Evolutionary conservation across 208 protist genomes (phyloP).

Genomic region (Trypanosoma congolense): DNA sequence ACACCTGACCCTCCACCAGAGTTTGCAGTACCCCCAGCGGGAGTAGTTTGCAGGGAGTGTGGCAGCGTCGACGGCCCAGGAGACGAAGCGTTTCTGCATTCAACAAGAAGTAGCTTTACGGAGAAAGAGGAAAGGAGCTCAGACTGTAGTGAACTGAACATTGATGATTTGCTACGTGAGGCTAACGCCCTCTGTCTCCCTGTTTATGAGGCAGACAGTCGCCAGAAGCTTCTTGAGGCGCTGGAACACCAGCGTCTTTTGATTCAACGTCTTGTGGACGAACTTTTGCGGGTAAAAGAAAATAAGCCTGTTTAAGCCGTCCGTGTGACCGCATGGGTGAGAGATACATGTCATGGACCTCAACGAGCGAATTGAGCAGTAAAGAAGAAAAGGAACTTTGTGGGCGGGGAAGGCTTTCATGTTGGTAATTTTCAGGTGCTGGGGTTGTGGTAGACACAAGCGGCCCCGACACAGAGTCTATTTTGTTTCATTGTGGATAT

Average conservation of each 20-base stretch:
- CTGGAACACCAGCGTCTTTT: slow-evolving; percentile 38
- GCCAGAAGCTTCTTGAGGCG: slow-evolving; percentile 23
- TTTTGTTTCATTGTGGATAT: no score
- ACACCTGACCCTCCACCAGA: background rate
- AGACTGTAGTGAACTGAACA: background rate
- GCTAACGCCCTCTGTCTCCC: slow-evolving; percentile 1
- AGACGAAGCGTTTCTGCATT: background rate
- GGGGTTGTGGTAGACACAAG: no score
- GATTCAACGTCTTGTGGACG: slow-evolving; percentile 29
- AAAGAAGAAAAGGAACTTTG: no score
- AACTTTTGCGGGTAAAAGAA: slow-evolving; percentile 9
- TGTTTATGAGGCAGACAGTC: background rate
- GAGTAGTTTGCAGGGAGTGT: background rate
- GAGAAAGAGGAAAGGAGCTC: background rate
- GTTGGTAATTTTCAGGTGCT: no score
- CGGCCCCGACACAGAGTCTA: no score
- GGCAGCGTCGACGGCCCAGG: background rate
- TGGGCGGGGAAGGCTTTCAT: no score
- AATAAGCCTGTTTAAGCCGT: background rate
- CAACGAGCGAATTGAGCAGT: no score
- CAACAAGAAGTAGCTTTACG: background rate
- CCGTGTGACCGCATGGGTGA: background rate
- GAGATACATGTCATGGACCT: background rate
- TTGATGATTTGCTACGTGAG: background rate
- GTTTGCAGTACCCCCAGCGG: background rate